A percentile compares a stretch with the other conserved stretches of the same genome.
These are phyloP conservation scores for Maudiozyma humilis DNA, from an alignment of 1,139 yeast species.

Conservation along the genomic window DNA sequence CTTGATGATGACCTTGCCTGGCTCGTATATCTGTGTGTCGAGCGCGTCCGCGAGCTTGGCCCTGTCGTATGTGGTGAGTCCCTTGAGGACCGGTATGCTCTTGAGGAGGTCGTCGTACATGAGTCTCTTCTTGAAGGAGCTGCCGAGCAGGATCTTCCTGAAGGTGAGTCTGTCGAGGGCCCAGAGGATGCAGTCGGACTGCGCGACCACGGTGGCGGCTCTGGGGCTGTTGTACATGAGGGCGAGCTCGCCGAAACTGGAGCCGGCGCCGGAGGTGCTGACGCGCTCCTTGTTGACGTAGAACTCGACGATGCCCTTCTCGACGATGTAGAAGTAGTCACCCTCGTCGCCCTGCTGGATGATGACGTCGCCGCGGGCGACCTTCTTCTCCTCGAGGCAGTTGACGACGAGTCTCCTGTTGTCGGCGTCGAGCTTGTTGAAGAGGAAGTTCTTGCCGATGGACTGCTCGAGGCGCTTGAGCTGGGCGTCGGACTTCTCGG, in stretches of 20 bases:
- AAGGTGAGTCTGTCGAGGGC: conserved; percentile 90
- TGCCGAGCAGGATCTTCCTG: conserved; percentile 82
- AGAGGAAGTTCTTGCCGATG: conserved; percentile 74
- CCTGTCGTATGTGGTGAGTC: conserved; percentile 72
- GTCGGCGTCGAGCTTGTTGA: conserved; percentile 65
- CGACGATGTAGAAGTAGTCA: conserved; percentile 85
- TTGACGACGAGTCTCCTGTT: conserved; percentile 69
- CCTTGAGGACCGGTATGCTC: conserved; percentile 72
- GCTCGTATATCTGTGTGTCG: conserved; percentile 62
- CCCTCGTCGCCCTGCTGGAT: conserved; percentile 96
- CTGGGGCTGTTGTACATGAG: conserved; percentile 96
- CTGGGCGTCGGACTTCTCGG: conserved; percentile 55
- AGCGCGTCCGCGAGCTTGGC: conserved; percentile 92
- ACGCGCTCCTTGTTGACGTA: conserved; percentile 67
- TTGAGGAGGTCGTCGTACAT: conserved; percentile 85
- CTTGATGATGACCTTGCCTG: conserved; percentile 67
- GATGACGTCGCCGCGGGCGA: conserved; percentile 53
- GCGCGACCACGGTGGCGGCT: conserved; percentile 88
- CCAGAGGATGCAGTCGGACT: conserved; percentile 69
- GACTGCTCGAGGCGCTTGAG: conserved; percentile 58
- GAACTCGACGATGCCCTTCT: conserved; percentile 75
- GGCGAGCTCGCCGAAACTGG: conserved; percentile 94
- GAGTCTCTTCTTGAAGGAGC: conserved; percentile 81
- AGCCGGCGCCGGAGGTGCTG: conserved; percentile 70
- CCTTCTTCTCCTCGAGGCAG: conserved; percentile 68